These are phyloP conservation scores for Stagonosporopsis vannaccii DNA, from an alignment of 2,329 filamentous ascomycete species.

Conservation along the genomic window DNA sequence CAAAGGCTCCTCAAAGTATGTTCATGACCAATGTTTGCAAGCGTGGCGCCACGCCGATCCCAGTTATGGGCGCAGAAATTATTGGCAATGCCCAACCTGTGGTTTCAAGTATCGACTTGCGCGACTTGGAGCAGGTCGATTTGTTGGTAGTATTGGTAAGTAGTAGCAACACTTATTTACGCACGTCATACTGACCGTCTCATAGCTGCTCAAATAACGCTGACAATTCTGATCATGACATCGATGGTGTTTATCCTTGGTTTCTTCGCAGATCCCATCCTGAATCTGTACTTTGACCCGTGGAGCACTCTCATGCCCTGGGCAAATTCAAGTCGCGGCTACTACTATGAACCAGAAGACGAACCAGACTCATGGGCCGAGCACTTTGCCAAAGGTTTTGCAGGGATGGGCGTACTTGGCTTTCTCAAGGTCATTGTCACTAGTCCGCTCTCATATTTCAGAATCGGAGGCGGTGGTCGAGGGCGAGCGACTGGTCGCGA, in stretches of 20 bases:
- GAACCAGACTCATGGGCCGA: constrained; percentile 70
- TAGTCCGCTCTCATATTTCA: constrained; percentile 78
- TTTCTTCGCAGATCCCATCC: constrained; percentile 90
- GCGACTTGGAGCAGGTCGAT: constrained; percentile 76
- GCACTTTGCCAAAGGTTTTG: constrained; percentile 88
- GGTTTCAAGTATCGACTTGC: constrained; percentile 81
- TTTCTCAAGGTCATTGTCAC: constrained; percentile 81
- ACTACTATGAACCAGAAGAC: constrained; percentile 45
- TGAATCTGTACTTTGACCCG: constrained; percentile 87
- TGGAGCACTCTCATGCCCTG: constrained; percentile 52
- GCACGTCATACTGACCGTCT: neutral
- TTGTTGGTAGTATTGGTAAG: constrained; percentile 58
- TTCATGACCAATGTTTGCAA: constrained; percentile 89
- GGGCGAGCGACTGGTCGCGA: constrained; percentile 74
- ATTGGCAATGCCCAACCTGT: constrained; percentile 89
- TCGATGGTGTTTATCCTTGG: constrained; percentile 81
- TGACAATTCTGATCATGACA: constrained; percentile 77
- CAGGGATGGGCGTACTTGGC: constrained; percentile 87
- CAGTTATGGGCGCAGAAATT: constrained; percentile 69
- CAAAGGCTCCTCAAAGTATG: constrained; percentile 90
- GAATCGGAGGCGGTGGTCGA: constrained; percentile 61
- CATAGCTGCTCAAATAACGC: constrained; percentile 65
- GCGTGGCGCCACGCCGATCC: constrained; percentile 82
- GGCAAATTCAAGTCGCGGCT: constrained; percentile 27
- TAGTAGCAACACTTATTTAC: neutral